phyloP scores from a whole-genome alignment of 768 basidiomycete genomes.

The Clathrus columnatus region DNA sequence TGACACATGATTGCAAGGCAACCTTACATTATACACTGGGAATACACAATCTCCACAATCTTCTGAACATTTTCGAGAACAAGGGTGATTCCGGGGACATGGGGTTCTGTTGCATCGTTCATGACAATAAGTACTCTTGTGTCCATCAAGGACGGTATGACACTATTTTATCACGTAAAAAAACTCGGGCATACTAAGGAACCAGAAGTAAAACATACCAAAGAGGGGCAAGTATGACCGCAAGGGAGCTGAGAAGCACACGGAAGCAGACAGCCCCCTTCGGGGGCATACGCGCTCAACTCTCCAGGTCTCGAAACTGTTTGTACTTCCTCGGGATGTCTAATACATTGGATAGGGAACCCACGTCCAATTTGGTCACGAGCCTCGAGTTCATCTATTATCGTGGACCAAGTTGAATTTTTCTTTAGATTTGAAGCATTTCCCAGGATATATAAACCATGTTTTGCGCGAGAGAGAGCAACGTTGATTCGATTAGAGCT shows the following conservation, averaged over 20 bases:
- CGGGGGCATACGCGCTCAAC: constrained; percentile 43
- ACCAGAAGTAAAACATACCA: no score
- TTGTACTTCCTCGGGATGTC: constrained; percentile 38
- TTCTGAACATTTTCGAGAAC: constrained; percentile 39
- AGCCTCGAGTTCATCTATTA: constrained; percentile 32
- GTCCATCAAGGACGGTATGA: constrained; percentile 35
- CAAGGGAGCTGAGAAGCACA: constrained; percentile 47
- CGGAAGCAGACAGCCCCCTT: constrained; percentile 53
- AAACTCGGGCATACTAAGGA: constrained; percentile 47
- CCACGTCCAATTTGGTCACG: constrained; percentile 38
- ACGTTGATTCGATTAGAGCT: constrained; percentile 33
- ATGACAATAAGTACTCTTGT: constrained; percentile 41
- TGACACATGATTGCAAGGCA: constrained; percentile 43
- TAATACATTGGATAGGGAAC: constrained; percentile 50
- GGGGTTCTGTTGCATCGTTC: constrained; percentile 42
- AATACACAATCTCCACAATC: constrained; percentile 48
- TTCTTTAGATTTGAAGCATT: constrained; percentile 45
- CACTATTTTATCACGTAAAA: constrained; percentile 54
- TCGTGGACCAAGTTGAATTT: neutral
- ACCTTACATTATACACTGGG: constrained; percentile 32
- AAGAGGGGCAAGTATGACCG: constrained; percentile 57
- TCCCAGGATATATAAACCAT: constrained; percentile 68
- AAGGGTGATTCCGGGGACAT: constrained; percentile 52
- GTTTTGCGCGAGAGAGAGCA: constrained; percentile 63
- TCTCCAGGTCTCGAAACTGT: constrained; percentile 42